A percentile compares a stretch with the other conserved stretches of the same genome.
Conservation (phyloP, 768 basidiomycete species). For the Boletus tomentosulus region DNA sequence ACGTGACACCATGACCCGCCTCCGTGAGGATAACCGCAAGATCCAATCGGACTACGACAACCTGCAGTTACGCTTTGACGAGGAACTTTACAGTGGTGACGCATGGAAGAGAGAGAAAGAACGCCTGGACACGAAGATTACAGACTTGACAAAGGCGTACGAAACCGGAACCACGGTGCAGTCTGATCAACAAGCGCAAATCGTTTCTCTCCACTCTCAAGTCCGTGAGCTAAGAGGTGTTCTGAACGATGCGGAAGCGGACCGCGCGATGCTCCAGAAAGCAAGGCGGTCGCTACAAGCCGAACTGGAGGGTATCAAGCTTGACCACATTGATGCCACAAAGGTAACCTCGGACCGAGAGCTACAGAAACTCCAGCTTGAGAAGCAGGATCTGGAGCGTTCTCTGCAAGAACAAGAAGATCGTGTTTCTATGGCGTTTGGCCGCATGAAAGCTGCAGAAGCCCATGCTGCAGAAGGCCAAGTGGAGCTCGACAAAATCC, state of each 20-base stretch:
- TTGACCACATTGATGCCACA: slow-evolving; percentile 66
- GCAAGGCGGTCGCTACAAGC: slow-evolving; percentile 77
- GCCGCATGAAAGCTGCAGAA: slow-evolving; percentile 81
- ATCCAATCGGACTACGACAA: slow-evolving; percentile 73
- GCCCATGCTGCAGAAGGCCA: slow-evolving; percentile 70
- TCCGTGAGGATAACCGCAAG: slow-evolving; percentile 79
- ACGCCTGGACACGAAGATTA: slow-evolving; percentile 78
- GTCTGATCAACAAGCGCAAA: slow-evolving; percentile 79
- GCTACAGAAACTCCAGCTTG: slow-evolving; percentile 67
- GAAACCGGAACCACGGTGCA: slow-evolving; percentile 69
- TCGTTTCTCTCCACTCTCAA: slow-evolving; percentile 80
- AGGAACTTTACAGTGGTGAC: slow-evolving; percentile 71
- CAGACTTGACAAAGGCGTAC: slow-evolving; percentile 69
- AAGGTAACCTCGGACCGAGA: slow-evolving; percentile 71
- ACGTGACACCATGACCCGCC: slow-evolving; percentile 66
- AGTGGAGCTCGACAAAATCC: slow-evolving; percentile 66
- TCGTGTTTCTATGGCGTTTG: slow-evolving; percentile 63
- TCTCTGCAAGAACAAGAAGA: slow-evolving; percentile 77
- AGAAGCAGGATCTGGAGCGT: slow-evolving; percentile 79
- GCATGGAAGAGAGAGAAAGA: slow-evolving; percentile 89
- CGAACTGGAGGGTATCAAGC: slow-evolving; percentile 75
- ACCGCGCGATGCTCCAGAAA: slow-evolving; percentile 73
- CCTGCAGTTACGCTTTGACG: slow-evolving; percentile 68
- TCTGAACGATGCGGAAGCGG: slow-evolving; percentile 82
- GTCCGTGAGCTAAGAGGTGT: slow-evolving; percentile 78